Conservation (phyloP, 2,329 filamentous ascomycete genomes). For the Talaromyces atroroseus region DNA sequence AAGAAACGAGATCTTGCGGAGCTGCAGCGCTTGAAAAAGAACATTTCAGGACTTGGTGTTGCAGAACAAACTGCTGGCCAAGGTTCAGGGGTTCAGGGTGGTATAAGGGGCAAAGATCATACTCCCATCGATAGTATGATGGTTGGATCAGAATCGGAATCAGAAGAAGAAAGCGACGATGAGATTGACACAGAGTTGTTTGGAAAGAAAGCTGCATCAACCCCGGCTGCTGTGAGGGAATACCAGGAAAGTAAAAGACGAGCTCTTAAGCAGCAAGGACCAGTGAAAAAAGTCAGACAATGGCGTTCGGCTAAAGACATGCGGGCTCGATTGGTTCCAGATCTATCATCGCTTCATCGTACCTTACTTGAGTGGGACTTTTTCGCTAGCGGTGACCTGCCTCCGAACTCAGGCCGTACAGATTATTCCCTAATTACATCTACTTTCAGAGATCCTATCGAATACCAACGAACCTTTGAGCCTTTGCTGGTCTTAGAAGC, state of each 20-base stretch:
- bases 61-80: constrained; percentile 60
- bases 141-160: constrained; percentile 64
- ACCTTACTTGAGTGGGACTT: constrained; percentile 91
- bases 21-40: constrained; percentile 63
- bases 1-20: constrained; percentile 66
- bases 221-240: constrained; percentile 37
- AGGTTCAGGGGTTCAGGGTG: constrained; percentile 72
- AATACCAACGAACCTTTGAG: constrained; percentile 86
- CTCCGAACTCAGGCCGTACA: constrained; percentile 64
- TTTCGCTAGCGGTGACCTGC: constrained; percentile 81
- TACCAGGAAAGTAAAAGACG: constrained; percentile 44
- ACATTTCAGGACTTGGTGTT: constrained; percentile 45
- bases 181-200: constrained; percentile 68
- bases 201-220: constrained; percentile 37
- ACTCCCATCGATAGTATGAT: constrained; percentile 75
- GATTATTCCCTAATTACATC: constrained; percentile 72
- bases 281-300: constrained; percentile 77
- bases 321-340: constrained; percentile 83
- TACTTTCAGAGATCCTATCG: constrained; percentile 66
- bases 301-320: constrained; percentile 85
- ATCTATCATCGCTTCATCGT: constrained; percentile 77
- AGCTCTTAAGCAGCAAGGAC: constrained; percentile 57
- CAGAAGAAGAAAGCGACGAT: constrained; percentile 69
- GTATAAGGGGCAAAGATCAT: constrained; percentile 73
- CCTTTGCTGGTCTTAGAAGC: constrained; percentile 87